Conservation (phyloP, 2,329 filamentous ascomycete species). For the Paecilomyces dactylethromorphus region DNA sequence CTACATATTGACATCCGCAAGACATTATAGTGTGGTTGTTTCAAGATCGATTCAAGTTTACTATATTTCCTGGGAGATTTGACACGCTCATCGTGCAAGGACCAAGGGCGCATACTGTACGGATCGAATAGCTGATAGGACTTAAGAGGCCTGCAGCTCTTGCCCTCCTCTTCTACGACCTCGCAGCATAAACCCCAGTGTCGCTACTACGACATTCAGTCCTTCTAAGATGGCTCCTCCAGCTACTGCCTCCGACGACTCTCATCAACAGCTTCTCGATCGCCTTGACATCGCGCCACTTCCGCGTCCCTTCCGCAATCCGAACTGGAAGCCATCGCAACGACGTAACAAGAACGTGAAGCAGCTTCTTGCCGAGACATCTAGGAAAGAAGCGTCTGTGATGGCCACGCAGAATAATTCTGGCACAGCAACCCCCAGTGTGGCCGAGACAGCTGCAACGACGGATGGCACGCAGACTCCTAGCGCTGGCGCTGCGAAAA, state of each 20-base stretch:
- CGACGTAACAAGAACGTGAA: conserved; percentile 99
- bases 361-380: conserved; percentile 83
- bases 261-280: conserved; percentile 81
- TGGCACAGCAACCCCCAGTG: conserved; percentile 64
- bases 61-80: not conserved
- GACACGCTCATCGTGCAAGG: not conserved
- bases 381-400: conserved; percentile 81
- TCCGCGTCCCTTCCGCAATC: conserved; percentile 84
- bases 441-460: conserved; percentile 25
- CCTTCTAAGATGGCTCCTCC: conserved; percentile 49
- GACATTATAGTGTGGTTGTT: not conserved
- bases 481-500: conserved; percentile 41
- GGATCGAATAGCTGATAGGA: not conserved
- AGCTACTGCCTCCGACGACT: conserved; percentile 67
- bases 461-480: conserved; percentile 40
- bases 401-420: conserved; percentile 78
- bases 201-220: conserved; percentile 6
- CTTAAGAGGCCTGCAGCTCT: not conserved
- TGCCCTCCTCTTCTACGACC: not conserved
- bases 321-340: conserved; percentile 83
- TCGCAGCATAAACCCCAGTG: not conserved
- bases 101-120: not conserved
- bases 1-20: not conserved
- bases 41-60: not conserved
- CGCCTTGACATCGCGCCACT: conserved; percentile 83